Evolutionary conservation across 179 eudicot species (phyloP).

Genomic region (Actinidia polygama): DNA sequence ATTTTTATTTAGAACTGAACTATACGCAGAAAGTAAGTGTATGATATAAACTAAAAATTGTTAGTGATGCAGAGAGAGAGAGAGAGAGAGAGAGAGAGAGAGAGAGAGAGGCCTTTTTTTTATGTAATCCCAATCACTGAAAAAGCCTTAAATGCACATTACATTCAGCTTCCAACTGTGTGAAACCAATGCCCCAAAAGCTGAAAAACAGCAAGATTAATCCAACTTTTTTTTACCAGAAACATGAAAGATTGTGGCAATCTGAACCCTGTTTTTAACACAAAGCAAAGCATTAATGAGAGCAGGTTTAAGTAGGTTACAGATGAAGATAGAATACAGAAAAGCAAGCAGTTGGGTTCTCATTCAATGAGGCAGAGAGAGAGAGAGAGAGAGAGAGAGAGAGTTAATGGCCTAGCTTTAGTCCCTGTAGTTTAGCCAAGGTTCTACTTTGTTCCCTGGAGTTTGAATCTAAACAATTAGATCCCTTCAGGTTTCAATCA

Average conservation of each 20-base stretch:
- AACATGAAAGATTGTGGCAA: neutral
- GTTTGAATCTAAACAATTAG: too few species aligned
- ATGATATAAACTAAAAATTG: too few species aligned
- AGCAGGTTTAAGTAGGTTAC: constrained; percentile 10
- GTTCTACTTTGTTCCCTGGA: too few species aligned
- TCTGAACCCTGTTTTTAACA: neutral
- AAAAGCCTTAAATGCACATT: neutral
- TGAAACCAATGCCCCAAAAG: constrained; percentile 2
- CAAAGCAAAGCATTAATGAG: neutral
- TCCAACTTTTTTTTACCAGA: neutral
- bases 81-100: too few species aligned
- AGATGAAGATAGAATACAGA: constrained; percentile 8
- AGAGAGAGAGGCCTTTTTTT: neutral
- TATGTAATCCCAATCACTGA: neutral
- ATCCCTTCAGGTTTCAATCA: too few species aligned
- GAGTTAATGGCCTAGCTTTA: too few species aligned
- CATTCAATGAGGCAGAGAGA: constrained; percentile 23
- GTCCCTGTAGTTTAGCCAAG: too few species aligned
- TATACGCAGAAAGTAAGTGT: too few species aligned
- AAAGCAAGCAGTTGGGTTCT: constrained; percentile 25
- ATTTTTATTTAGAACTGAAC: too few species aligned
- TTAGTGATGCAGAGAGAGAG: too few species aligned
- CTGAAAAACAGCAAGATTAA: neutral
- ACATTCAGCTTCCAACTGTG: constrained; percentile 3
- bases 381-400: too few species aligned